Base-by-base conservation (phyloP, 306 rosid genomes). In the Fragaria iinumae region DNA sequence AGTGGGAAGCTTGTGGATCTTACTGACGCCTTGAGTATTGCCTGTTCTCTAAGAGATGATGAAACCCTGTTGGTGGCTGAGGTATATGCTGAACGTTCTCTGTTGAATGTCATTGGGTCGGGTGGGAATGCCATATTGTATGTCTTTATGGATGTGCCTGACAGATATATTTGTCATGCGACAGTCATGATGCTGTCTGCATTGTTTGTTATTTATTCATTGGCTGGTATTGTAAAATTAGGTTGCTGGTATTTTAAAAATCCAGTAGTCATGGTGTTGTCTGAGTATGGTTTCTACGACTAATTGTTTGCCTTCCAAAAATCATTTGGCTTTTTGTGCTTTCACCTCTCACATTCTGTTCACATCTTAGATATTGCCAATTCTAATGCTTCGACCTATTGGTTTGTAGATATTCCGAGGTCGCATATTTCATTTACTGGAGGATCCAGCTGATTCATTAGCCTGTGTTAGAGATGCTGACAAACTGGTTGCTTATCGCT, bases 11-110 rank as follows among this genome's bases (percentile, higher is more conserved):
- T 87, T 41, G 83, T 79, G 80, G 93, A 93, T 85, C 97, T 93
- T 66, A 84, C 82, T 72, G 75, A 75, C 60, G 88, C 90, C 76
- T 83, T 91, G 69, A 80, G 91, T 72, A 53, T 79, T 75, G 84
- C 84, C 57, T 93, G 96, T 86, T 88, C 86, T 69, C 67, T 88
- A 79, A 78, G 80, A 80, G 93, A 86, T 57, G 92, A 88, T 76
- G 98, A 93, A 88, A 82, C 87, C 47, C 87, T 93, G 80, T 74
- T 90, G 85, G 69, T 93, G 69, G 93, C 88, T 52, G 96, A 91
- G 98, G 98, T 91, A 84, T 73, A 78, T 53, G 36, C 77, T 79
- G 27, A 34, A 65, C 69, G 11, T 67, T 43, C 72, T 67, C 75
- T 76, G 48, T 82, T 74, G 76, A 64, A 27, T 75, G 64, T 39